Percentiles rank a stretch among this genome's conserved stretches.
These are phyloP conservation scores for Haplosporangium sp. DNA, from an alignment of 371 early-diverging fungal genomes.

Conservation along the genomic window DNA sequence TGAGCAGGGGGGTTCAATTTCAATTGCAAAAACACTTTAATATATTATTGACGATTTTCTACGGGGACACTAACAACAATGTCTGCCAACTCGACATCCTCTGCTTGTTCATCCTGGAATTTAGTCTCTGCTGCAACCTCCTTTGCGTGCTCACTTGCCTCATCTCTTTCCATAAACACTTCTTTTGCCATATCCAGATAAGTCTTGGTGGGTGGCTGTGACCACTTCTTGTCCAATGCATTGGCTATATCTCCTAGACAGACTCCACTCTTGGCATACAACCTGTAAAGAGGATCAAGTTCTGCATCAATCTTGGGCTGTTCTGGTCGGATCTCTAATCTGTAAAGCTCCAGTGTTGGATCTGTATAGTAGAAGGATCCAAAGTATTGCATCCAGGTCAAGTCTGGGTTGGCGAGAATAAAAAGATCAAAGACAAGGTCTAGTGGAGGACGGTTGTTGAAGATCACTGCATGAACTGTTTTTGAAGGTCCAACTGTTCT, in stretches of 20 bases:
- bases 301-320: slow-evolving; percentile 52
- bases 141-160: slow-evolving; percentile 36
- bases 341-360: slow-evolving; percentile 36
- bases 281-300: slow-evolving; percentile 39
- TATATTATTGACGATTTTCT: slow-evolving; percentile 8
- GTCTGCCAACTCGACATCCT: slow-evolving; percentile 35
- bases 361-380: slow-evolving; percentile 35
- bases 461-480: slow-evolving; percentile 27
- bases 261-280: slow-evolving; percentile 48
- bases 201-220: slow-evolving; percentile 26
- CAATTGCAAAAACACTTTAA: too few species aligned
- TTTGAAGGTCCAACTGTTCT: slow-evolving; percentile 44
- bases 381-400: slow-evolving; percentile 48
- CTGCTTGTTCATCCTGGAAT: slow-evolving; percentile 24
- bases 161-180: slow-evolving; percentile 47
- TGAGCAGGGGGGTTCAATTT: too few species aligned
- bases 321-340: slow-evolving; percentile 47
- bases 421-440: slow-evolving; percentile 54
- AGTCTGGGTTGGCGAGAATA: slow-evolving; percentile 38
- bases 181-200: slow-evolving; percentile 52
- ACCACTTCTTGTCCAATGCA: slow-evolving; percentile 44
- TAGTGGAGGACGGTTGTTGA: slow-evolving; percentile 28
- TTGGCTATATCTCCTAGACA: slow-evolving; percentile 41
- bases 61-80: slow-evolving; percentile 44
- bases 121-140: slow-evolving; percentile 35